These are phyloP conservation scores for Dactylorhiza incarnata DNA, from an alignment of 106 monocot genomes.

Conservation along the genomic window DNA sequence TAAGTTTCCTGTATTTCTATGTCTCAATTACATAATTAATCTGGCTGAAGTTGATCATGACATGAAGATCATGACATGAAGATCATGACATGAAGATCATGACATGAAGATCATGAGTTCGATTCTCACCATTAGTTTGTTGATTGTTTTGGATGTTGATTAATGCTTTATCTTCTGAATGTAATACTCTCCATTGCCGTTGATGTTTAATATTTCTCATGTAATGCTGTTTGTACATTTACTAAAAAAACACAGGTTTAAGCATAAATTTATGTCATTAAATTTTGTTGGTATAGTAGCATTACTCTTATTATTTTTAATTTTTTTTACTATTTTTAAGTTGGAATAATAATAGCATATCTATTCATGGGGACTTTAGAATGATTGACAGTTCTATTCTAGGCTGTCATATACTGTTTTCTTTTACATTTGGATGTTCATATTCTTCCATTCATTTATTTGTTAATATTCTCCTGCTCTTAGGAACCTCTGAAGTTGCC, in stretches of 20 bases:
- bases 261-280: neutral
- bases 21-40: neutral
- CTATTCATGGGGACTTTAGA: neutral
- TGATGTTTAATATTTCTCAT: no score
- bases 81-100: no score
- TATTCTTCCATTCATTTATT: neutral
- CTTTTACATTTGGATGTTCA: neutral
- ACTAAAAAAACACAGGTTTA: no score
- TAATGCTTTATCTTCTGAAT: no score
- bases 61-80: no score
- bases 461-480: neutral
- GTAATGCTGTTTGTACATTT: no score
- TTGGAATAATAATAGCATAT: neutral
- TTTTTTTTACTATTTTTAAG: neutral
- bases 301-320: neutral
- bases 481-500: constrained; percentile 21
- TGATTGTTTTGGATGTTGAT: no score
- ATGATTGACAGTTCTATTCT: neutral
- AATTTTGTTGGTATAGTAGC: neutral
- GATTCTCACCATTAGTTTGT: no score
- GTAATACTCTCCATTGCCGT: no score
- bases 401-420: neutral
- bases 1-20: neutral
- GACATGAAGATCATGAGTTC: no score
- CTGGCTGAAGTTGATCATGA: neutral